Evolutionary conservation across 345 rosid species (phyloP), one percentile per base, ranked within the genome.

Genomic region (Bruguiera sexangula): DNA sequence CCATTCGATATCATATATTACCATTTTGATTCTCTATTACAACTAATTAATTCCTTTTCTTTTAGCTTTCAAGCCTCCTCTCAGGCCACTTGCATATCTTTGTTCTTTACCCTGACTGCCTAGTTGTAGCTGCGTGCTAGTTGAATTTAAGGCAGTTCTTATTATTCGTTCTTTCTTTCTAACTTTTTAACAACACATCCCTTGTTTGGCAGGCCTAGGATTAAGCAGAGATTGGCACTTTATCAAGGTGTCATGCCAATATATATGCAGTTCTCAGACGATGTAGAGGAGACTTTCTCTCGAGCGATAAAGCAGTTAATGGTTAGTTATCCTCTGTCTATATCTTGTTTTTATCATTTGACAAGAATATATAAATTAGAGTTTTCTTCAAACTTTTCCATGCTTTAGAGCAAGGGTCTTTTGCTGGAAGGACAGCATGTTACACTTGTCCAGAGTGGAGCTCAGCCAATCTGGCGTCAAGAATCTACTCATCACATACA

Each of bases 401-500:
- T 76, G 74, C 54, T 81, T 24, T 77, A 93, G 98, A 81, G 79
- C 51, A 87, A 91, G 75, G 75, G 85, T 63, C 80, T 89, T 77
- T 70, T 92, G 76, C 76, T 71, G 75, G 85, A 85, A 72, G 99
- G 96, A 65, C 84, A 86, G 65, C 61, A 81, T 24, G 88, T 95
- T 27, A 95, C 96, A 26, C 93, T 95, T 62, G 99, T 95, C 56
- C 97, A 91, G 74, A 95, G 97, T 39, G 99, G 99, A 13, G 88
- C 97, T 0, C 99, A 89, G 61, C 96, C 99, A 19, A 91, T 91
- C 67, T 95, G 99, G 97, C 96, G 97, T 66, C 80, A 52, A 70
- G 96, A 95, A 80, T 89, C 97, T 71, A 87, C 96, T 72, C 97
- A 91, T 76, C 90, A 91, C 80, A 91, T 95, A 67, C 99, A 87